phyloP scores from a whole-genome alignment of 164 flowering plant genomes.

The Liriodendron chinense region DNA sequence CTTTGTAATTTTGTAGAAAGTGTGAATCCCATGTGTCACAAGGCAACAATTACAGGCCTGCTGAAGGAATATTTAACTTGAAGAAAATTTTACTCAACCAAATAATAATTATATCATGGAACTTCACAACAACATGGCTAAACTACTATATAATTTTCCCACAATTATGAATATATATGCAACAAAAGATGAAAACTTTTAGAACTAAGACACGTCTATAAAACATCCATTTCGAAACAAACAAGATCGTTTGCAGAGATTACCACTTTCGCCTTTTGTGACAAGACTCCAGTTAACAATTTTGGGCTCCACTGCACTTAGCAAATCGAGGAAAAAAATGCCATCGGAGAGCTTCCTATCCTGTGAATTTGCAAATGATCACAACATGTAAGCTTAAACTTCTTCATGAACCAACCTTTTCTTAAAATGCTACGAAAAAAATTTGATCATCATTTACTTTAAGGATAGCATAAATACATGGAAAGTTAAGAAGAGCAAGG shows the following conservation, averaged over 20 bases:
- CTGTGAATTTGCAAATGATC: constrained; percentile 30
- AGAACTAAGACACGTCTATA: no score
- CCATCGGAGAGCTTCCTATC: constrained; percentile 79
- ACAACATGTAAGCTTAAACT: not conserved
- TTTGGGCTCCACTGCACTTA: constrained; percentile 80
- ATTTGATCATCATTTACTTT: no score
- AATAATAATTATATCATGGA: not conserved
- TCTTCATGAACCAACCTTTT: no score
- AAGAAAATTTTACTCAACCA: no score
- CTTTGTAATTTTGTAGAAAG: no score
- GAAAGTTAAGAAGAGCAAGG: no score
- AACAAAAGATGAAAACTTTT: not conserved
- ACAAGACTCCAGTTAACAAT: constrained; percentile 90
- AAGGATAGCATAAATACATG: no score
- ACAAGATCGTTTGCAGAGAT: not conserved
- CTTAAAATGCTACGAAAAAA: no score
- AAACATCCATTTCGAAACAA: no score
- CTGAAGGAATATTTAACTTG: no score
- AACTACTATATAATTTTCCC: not conserved
- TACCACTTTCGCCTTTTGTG: constrained; percentile 79
- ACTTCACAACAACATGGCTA: not conserved
- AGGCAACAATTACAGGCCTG: no score
- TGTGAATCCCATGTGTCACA: no score
- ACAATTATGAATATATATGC: not conserved
- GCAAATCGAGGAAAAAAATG: constrained; percentile 79